A percentile compares a stretch with the other conserved stretches of the same genome.
Evolutionary conservation across 1,284 basidiomycete genomes (phyloP).

Genomic region (Stygiomarasmius scandens): DNA sequence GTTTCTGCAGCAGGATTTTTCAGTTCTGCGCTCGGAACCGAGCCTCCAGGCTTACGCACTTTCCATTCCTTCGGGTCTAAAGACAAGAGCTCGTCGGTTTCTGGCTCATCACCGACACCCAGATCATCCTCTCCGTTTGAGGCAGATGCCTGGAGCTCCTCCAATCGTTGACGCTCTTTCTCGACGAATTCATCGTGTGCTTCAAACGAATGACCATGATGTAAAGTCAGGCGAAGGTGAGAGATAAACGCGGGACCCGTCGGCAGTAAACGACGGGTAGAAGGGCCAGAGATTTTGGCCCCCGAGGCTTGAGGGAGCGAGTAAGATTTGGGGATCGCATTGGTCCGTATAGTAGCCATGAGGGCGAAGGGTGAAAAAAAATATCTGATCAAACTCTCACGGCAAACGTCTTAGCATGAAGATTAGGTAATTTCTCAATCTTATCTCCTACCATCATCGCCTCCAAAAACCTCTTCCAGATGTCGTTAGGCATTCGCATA

Average conservation of each 20-base stretch:
- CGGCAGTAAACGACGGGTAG: constrained; percentile 57
- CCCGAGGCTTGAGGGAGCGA: constrained; percentile 13
- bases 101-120: constrained; percentile 91
- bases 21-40: neutral
- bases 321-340: constrained; percentile 19
- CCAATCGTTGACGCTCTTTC: constrained; percentile 54
- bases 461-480: constrained; percentile 19
- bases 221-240: constrained; percentile 74
- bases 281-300: constrained; percentile 11
- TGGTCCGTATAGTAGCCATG: constrained; percentile 20
- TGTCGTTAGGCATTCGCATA: constrained; percentile 31
- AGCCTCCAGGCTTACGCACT: constrained; percentile 43
- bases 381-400: constrained; percentile 7
- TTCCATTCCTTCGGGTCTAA: constrained; percentile 99
- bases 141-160: constrained; percentile 55
- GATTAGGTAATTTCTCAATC: constrained; percentile 1
- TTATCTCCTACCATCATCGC: constrained; percentile 50
- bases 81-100: constrained; percentile 71
- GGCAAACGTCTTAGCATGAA: neutral
- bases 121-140: constrained; percentile 82
- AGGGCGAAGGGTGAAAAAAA: constrained; percentile 7
- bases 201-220: constrained; percentile 80
- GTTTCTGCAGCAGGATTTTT: constrained; percentile 63
- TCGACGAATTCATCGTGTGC: constrained; percentile 73
- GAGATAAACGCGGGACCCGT: constrained; percentile 85